These are phyloP conservation scores for Suillus alpinus DNA, from an alignment of 768 basidiomycete species.

Conservation along the genomic window DNA sequence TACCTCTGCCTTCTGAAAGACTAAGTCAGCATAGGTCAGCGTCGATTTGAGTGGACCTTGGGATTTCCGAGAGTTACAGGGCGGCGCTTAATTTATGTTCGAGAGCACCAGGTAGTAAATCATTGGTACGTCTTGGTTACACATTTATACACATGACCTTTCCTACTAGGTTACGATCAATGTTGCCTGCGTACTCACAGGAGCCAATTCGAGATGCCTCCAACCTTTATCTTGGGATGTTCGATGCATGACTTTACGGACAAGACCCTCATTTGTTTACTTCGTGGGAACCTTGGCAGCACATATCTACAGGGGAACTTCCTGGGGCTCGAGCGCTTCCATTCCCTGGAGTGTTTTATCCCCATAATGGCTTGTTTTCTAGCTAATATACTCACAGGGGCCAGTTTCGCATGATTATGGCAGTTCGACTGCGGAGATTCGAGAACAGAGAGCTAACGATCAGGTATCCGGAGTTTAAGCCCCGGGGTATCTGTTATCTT, in stretches of 20 bases:
- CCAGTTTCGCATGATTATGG: slow-evolving; percentile 77
- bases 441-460: slow-evolving; percentile 53
- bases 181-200: slow-evolving; percentile 60
- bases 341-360: slow-evolving; percentile 56
- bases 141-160: slow-evolving; percentile 2
- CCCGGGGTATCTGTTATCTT: slow-evolving; percentile 54
- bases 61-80: slow-evolving; percentile 77
- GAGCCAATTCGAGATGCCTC: slow-evolving; percentile 74
- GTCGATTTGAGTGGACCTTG: slow-evolving; percentile 51
- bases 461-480: slow-evolving; percentile 75
- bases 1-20: too few species aligned
- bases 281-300: not conserved
- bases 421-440: slow-evolving; percentile 54
- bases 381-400: not conserved
- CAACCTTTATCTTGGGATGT: slow-evolving; percentile 73
- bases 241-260: slow-evolving; percentile 79
- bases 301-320: slow-evolving; percentile 58
- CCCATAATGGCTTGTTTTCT: slow-evolving; percentile 2
- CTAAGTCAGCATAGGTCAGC: too few species aligned
- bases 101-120: slow-evolving; percentile 51
- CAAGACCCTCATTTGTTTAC: slow-evolving; percentile 23
- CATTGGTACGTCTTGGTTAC: not conserved
- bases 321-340: slow-evolving; percentile 72
- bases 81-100: slow-evolving; percentile 70
- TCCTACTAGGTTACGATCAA: slow-evolving; percentile 50